Conservation (phyloP, 345 rosid species). For the Rhizophora mangle region DNA sequence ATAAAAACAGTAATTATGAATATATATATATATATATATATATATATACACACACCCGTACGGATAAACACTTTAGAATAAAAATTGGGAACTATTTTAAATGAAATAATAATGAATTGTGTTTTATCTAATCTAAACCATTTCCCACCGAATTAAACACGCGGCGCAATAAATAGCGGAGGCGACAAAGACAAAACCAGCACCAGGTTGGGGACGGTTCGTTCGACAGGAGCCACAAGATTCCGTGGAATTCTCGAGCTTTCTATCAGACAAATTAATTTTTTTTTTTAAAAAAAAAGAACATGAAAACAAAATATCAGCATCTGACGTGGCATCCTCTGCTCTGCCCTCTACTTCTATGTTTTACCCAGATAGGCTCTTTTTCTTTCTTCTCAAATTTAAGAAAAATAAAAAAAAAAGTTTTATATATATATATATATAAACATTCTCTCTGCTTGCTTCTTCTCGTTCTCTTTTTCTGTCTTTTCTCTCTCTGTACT, state of each 20-base stretch:
- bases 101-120: too few species aligned
- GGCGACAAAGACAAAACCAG: neutral
- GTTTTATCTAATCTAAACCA: neutral
- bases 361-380: neutral
- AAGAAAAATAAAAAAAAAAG: too few species aligned
- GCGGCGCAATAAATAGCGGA: neutral
- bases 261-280: neutral
- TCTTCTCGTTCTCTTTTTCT: neutral
- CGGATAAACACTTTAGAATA: too few species aligned
- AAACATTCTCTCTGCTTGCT: too few species aligned
- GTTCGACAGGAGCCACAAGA: constrained; percentile 1
- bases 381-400: too few species aligned
- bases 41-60: too few species aligned
- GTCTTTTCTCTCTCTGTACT: neutral
- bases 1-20: too few species aligned
- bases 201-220: too few species aligned
- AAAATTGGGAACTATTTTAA: too few species aligned
- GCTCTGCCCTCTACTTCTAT: neutral
- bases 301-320: too few species aligned
- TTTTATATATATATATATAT: too few species aligned
- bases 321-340: neutral
- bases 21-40: too few species aligned
- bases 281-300: neutral
- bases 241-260: neutral
- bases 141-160: neutral